Conservation (phyloP, 495 filamentous ascomycete genomes). For the Chaetomium tenue region DNA sequence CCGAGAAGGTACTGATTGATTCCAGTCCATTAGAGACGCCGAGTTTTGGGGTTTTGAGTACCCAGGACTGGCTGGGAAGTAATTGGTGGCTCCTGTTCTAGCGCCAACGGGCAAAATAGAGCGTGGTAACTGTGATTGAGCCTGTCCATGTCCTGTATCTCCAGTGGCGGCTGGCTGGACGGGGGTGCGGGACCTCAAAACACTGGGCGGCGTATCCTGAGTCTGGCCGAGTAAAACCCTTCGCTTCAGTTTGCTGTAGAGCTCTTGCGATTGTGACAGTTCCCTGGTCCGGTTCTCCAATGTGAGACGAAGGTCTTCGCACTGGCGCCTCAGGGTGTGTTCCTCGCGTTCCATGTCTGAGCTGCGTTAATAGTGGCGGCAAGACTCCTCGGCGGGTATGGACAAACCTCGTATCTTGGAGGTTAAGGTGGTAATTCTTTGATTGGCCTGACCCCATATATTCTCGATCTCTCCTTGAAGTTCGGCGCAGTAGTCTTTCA, state of each 20-base stretch:
- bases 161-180: neutral
- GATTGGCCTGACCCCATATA: conserved; percentile 76
- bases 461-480: conserved; percentile 75
- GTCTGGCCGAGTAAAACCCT: conserved; percentile 67
- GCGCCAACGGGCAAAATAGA: neutral
- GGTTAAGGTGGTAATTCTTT: conserved; percentile 67
- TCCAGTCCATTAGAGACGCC: conserved; percentile 1
- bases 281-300: conserved; percentile 73
- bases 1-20: conserved; percentile 14
- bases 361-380: neutral
- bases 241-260: conserved; percentile 80
- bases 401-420: conserved; percentile 46
- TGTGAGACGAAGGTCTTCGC: conserved; percentile 67
- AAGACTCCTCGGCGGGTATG: neutral
- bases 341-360: conserved; percentile 65
- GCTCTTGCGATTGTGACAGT: conserved; percentile 73
- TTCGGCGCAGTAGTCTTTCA: conserved; percentile 14
- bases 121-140: conserved; percentile 9
- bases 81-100: neutral
- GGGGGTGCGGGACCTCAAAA: conserved; percentile 28
- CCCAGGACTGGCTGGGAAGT: conserved; percentile 16
- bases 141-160: neutral
- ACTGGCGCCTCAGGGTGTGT: conserved; percentile 68
- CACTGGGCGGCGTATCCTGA: conserved; percentile 66
- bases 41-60: neutral